Percentiles rank a stretch among this genome's conserved stretches.
Conservation (phyloP, 176 grass and related monocot species). For the Zea luxurians region DNA sequence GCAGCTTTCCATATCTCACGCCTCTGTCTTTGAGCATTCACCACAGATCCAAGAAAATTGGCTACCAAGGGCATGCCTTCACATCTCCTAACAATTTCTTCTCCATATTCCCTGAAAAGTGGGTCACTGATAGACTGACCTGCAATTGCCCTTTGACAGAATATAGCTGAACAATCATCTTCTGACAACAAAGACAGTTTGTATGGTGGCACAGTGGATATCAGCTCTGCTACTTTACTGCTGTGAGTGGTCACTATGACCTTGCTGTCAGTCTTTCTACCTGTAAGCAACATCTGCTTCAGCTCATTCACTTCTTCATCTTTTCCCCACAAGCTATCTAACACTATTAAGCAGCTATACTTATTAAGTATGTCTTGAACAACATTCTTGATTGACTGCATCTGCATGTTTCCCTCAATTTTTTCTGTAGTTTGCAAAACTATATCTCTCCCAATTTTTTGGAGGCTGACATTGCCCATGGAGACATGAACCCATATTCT, state of each 20-base stretch:
- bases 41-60: conserved; percentile 52
- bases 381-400: conserved; percentile 48
- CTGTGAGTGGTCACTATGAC: conserved; percentile 61
- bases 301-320: conserved; percentile 48
- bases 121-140: conserved; percentile 14
- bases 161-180: conserved; percentile 51
- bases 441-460: conserved; percentile 49
- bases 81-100: conserved; percentile 52
- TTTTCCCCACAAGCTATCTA: conserved; percentile 50
- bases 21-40: conserved; percentile 43
- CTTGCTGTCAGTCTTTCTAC: conserved; percentile 41
- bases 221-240: conserved; percentile 43
- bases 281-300: conserved; percentile 43
- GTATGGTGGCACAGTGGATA: conserved; percentile 37
- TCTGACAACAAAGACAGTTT: conserved; percentile 43
- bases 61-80: conserved; percentile 46
- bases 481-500: conserved; percentile 61
- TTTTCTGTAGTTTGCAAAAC: conserved; percentile 43
- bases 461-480: conserved; percentile 45
- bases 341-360: conserved; percentile 43
- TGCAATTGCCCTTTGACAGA: conserved; percentile 45
- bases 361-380: conserved; percentile 33
- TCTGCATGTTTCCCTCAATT: conserved; percentile 37
- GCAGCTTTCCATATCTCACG: conserved; percentile 44
- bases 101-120: conserved; percentile 48